phyloP scores from a whole-genome alignment of 495 filamentous ascomycete species.

The Tuber umbilicatum region DNA sequence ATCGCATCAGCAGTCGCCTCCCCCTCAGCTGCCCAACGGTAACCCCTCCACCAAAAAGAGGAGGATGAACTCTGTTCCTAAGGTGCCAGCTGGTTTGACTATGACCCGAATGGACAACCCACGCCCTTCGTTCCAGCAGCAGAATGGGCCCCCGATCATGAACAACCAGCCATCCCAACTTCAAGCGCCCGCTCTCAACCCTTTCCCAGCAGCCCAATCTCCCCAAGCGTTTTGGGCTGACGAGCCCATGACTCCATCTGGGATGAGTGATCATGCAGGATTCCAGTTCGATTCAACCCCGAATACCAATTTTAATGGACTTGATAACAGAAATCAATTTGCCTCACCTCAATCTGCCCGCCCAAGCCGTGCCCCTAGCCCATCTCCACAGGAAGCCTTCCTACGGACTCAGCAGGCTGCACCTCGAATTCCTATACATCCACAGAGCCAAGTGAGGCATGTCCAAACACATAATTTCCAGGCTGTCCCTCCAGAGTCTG shows the following conservation, averaged over 20 bases:
- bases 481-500: constrained; percentile 22
- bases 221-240: constrained; percentile 25
- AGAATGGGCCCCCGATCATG: not conserved
- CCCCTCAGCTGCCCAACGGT: constrained; percentile 20
- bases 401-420: constrained; percentile 17
- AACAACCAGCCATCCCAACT: constrained; percentile 30
- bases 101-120: constrained; percentile 70
- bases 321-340: constrained; percentile 28
- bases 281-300: constrained; percentile 31
- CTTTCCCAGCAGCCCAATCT: constrained; percentile 32
- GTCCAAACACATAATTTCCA: constrained; percentile 22
- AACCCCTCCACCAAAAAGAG: constrained; percentile 31
- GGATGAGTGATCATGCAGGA: constrained; percentile 38
- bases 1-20: constrained; percentile 27
- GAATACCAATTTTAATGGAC: constrained; percentile 26
- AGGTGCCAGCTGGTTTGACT: constrained; percentile 62
- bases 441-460: constrained; percentile 19
- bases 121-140: constrained; percentile 42
- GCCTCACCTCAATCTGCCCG: constrained; percentile 31
- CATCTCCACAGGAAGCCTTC: constrained; percentile 27
- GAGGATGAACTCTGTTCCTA: constrained; percentile 47
- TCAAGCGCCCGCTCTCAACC: constrained; percentile 30
- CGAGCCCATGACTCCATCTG: constrained; percentile 47
- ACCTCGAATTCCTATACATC: constrained; percentile 9
- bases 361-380: constrained; percentile 30